phyloP scores from a whole-genome alignment of 768 basidiomycete species.

The Amanita pseudoporphyria region DNA sequence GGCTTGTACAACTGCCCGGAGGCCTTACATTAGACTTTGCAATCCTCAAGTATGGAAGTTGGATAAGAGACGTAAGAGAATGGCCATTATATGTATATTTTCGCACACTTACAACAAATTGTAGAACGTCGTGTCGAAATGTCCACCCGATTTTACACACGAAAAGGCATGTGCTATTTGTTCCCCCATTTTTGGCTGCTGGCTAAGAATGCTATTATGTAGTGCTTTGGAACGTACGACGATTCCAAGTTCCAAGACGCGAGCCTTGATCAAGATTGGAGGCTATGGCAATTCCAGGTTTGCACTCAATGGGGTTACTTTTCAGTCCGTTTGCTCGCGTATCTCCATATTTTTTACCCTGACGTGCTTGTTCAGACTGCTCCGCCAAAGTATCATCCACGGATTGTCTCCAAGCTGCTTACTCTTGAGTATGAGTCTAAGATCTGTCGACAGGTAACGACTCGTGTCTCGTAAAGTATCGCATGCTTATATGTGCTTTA shows the following conservation, averaged over 20 bases:
- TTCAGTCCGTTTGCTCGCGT: slow-evolving; percentile 33
- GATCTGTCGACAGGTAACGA: slow-evolving; percentile 23
- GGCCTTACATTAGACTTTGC: slow-evolving; percentile 48
- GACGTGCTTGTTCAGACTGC: slow-evolving; percentile 41
- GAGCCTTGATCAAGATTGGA: slow-evolving; percentile 66
- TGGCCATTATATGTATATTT: neutral
- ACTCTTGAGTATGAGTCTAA: slow-evolving; percentile 33
- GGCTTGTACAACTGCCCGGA: slow-evolving; percentile 36
- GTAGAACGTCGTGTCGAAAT: slow-evolving; percentile 48
- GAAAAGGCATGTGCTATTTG: slow-evolving; percentile 23
- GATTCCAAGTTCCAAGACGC: slow-evolving; percentile 54
- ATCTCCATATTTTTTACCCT: neutral
- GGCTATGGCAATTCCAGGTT: slow-evolving; percentile 84
- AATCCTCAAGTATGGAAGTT: slow-evolving; percentile 66
- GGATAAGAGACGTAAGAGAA: slow-evolving; percentile 54
- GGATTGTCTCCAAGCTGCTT: slow-evolving; percentile 73
- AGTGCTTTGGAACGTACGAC: slow-evolving; percentile 87
- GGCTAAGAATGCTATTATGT: neutral
- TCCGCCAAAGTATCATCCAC: slow-evolving; percentile 60
- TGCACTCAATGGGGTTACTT: slow-evolving; percentile 98
- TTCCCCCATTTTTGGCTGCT: neutral
- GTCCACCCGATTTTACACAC: slow-evolving; percentile 32
- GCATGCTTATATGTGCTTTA: slow-evolving; percentile 15
- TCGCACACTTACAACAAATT: neutral
- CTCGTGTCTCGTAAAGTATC: neutral